Evolutionary conservation across 139 green algal species (phyloP).

Genomic region (Chlamydomonas urium): DNA sequence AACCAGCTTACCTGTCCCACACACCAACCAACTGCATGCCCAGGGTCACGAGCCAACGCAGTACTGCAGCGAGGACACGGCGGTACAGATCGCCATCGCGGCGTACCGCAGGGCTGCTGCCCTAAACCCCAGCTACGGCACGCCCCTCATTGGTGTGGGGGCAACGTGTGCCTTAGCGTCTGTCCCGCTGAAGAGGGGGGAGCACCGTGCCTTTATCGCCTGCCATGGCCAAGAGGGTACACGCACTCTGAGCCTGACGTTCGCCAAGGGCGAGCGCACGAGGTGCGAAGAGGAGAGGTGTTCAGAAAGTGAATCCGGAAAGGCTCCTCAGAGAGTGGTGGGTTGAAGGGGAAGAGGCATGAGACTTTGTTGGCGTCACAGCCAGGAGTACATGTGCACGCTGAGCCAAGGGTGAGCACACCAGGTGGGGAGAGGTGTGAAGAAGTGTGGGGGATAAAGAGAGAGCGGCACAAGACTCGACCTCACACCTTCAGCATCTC

Average conservation of each 20-base stretch:
- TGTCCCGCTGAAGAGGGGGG: constrained; percentile 61
- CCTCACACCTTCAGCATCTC: too few relatives aligned
- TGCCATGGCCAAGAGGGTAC: constrained; percentile 32
- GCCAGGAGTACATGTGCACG: too few relatives aligned
- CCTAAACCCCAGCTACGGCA: constrained; percentile 51
- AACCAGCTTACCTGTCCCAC: background rate
- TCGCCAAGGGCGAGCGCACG: constrained; percentile 58
- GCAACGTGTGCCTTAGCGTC: constrained; percentile 69
- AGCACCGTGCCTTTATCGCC: constrained; percentile 59
- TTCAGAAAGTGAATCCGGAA: too few relatives aligned
- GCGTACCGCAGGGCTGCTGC: constrained; percentile 62
- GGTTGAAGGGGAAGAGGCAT: too few relatives aligned
- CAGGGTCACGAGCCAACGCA: constrained; percentile 34
- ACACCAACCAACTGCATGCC: background rate
- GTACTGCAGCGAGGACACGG: constrained; percentile 50
- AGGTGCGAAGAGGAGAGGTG: too few relatives aligned
- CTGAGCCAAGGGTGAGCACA: too few relatives aligned
- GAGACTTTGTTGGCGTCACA: too few relatives aligned
- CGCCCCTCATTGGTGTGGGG: constrained; percentile 59
- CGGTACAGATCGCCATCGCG: constrained; percentile 51
- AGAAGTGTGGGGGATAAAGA: too few relatives aligned
- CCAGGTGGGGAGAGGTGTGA: too few relatives aligned
- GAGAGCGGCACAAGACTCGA: too few relatives aligned
- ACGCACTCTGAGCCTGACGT: constrained; percentile 25
- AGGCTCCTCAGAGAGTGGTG: too few relatives aligned